A percentile compares a stretch with the other conserved stretches of the same genome.
These are phyloP conservation scores for Colletotrichum agaves DNA, from an alignment of 2,329 filamentous ascomycete species.

Conservation along the genomic window DNA sequence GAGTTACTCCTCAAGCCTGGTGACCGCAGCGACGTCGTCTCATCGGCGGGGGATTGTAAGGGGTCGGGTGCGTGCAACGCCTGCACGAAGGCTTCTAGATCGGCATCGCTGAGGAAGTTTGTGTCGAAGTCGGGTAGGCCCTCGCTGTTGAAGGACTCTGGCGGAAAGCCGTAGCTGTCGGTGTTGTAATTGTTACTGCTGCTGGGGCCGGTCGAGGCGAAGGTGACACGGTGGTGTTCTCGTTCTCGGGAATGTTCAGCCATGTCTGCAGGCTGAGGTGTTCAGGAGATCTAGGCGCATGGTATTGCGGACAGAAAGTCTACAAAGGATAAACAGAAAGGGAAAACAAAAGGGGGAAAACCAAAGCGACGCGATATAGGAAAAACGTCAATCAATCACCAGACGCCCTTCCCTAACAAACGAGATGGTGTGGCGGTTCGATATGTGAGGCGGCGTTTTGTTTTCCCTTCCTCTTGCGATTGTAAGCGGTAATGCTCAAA, in stretches of 20 bases:
- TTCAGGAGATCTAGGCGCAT: constrained; percentile 26
- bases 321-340: background rate
- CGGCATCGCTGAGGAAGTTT: constrained; percentile 78
- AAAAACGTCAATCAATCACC: background rate
- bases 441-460: background rate
- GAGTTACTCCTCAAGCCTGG: constrained; percentile 53
- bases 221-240: constrained; percentile 33
- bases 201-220: constrained; percentile 39
- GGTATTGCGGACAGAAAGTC: constrained; percentile 22
- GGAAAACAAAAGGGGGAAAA: background rate
- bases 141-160: constrained; percentile 73
- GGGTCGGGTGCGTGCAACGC: constrained; percentile 86
- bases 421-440: background rate
- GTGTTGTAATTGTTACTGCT: constrained; percentile 17
- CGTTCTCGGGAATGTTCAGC: constrained; percentile 37
- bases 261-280: constrained; percentile 36
- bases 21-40: constrained; percentile 53
- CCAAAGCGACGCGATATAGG: background rate
- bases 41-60: constrained; percentile 72
- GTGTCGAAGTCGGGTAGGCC: constrained; percentile 81
- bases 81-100: constrained; percentile 81
- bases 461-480: background rate
- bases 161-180: constrained; percentile 65
- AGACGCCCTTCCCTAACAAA: background rate
- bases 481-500: constrained; percentile 1